phyloP scores from a whole-genome alignment of 148 eudicot species.

The Fagopyrum homotropicum region DNA sequence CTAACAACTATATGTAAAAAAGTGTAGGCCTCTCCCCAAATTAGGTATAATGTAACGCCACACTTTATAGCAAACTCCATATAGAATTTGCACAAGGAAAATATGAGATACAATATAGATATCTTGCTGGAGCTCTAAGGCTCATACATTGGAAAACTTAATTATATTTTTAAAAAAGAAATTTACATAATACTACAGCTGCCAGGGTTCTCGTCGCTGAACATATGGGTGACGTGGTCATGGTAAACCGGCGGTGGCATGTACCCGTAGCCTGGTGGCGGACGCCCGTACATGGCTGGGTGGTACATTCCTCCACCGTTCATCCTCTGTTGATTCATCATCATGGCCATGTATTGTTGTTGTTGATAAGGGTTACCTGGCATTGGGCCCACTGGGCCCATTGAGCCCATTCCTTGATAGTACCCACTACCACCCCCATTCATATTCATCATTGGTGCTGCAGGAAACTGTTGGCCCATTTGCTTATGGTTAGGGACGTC shows the following conservation, averaged over 20 bases:
- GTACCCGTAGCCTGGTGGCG: conserved; percentile 41
- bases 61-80: background rate
- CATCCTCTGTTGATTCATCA: conserved; percentile 72
- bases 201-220: conserved; percentile 77
- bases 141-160: background rate
- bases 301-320: conserved; percentile 38
- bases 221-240: conserved; percentile 54
- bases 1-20: background rate
- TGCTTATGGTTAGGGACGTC: conserved; percentile 23
- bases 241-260: conserved; percentile 40
- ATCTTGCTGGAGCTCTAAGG: background rate
- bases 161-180: background rate
- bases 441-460: conserved; percentile 24
- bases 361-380: conserved; percentile 45
- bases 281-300: conserved; percentile 64
- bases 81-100: background rate
- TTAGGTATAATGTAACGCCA: background rate
- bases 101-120: too few species aligned
- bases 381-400: conserved; percentile 18
- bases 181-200: conserved; percentile 80
- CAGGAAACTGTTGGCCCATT: conserved; percentile 37
- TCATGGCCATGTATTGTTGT: conserved; percentile 73
- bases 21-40: background rate
- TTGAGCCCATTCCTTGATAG: conserved; percentile 39
- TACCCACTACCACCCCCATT: conserved; percentile 25